Conservation (phyloP, 208 protist genomes). For the Leishmania tropica region DNA sequence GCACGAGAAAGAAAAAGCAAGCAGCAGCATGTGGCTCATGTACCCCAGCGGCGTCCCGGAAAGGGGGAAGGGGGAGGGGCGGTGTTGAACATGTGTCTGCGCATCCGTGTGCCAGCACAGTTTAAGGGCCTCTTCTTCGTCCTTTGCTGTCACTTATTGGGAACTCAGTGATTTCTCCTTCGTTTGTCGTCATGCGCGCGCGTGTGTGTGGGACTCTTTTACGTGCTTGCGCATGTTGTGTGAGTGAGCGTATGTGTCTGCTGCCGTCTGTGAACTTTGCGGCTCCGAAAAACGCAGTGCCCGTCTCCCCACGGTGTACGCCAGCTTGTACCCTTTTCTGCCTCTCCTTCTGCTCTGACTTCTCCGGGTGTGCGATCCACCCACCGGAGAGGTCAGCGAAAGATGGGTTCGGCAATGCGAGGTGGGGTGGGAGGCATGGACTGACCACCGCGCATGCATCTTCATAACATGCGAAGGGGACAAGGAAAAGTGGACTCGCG, state of each 20-base stretch:
- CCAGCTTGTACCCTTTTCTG: not conserved
- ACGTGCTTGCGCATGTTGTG: not conserved
- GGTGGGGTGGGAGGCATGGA: not conserved
- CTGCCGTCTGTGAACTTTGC: not conserved
- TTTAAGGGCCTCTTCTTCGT: not conserved
- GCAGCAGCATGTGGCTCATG: not conserved
- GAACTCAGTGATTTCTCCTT: not conserved
- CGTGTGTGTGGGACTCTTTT: slow-evolving; percentile 4
- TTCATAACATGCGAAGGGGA: not conserved
- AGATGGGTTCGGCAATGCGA: not conserved
- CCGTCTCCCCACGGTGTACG: not conserved
- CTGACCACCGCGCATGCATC: not conserved
- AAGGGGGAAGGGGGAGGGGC: no score
- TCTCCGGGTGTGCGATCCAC: not conserved
- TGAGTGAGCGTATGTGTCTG: not conserved
- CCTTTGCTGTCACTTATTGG: not conserved
- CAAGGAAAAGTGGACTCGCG: not conserved
- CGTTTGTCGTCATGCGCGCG: not conserved
- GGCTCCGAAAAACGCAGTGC: not conserved
- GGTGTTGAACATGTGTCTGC: not conserved
- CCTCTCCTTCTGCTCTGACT: not conserved
- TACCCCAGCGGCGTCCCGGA: not conserved
- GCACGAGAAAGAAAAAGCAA: not conserved
- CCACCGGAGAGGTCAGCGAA: not conserved
- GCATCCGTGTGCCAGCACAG: not conserved